These are phyloP conservation scores for Fusarium proliferatum DNA, from an alignment of 2,329 filamentous ascomycete genomes.

Conservation along the genomic window DNA sequence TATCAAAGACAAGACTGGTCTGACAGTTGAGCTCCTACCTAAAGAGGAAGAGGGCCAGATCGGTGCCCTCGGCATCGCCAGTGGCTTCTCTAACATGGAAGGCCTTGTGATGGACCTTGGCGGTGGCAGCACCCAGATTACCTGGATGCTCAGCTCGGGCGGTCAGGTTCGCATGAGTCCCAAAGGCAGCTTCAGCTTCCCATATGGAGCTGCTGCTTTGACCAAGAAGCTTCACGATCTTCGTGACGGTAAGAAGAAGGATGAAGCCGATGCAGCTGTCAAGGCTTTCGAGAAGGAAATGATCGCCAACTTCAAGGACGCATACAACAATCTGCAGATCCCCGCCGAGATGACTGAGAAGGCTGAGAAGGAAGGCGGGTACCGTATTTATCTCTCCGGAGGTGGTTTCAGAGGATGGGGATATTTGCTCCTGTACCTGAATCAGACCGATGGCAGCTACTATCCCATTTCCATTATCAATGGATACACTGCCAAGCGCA, in stretches of 20 bases:
- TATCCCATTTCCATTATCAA: constrained; percentile 81
- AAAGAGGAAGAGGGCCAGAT: constrained; percentile 75
- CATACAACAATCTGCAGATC: constrained; percentile 64
- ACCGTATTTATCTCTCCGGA: constrained; percentile 74
- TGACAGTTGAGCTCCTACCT: constrained; percentile 68
- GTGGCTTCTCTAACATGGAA: constrained; percentile 68
- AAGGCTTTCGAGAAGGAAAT: constrained; percentile 62
- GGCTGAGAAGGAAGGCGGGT: constrained; percentile 58
- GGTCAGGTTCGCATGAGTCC: constrained; percentile 64
- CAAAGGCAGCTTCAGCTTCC: constrained; percentile 71
- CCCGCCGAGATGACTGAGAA: constrained; percentile 61
- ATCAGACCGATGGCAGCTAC: constrained; percentile 65
- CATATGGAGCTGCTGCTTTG: constrained; percentile 76
- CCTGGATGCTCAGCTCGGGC: constrained; percentile 68
- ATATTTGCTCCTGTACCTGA: constrained; percentile 70
- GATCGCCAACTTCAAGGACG: constrained; percentile 60
- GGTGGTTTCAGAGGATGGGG: constrained; percentile 80
- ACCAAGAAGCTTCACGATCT: constrained; percentile 63
- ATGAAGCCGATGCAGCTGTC: constrained; percentile 57
- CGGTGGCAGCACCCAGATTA: constrained; percentile 76
- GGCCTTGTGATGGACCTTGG: constrained; percentile 79
- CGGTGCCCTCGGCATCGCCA: constrained; percentile 74
- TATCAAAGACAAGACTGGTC: constrained; percentile 67
- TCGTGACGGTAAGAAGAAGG: constrained; percentile 50
- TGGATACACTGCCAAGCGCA: constrained; percentile 66